Base-by-base conservation (phyloP, 139 green algal genomes). In the Picochlorum sp. region DNA sequence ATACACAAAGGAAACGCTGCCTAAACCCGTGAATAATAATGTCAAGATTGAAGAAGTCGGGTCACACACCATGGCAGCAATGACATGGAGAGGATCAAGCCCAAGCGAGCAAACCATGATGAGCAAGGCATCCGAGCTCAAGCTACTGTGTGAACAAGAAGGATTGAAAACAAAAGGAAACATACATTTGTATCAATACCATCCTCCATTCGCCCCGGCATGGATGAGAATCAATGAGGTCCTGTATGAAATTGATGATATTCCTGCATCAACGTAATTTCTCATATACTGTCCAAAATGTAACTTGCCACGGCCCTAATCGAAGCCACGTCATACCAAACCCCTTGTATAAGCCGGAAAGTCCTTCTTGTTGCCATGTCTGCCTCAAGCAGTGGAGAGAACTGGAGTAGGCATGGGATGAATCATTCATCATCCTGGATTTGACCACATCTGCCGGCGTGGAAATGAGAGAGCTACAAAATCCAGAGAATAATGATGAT, bases 251-350 rank as follows among this genome's bases (percentile, higher is more conserved):
- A 24, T 66, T 23, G 21, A 56, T 57, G 34, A 58, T 21, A 45
- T 20, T 34, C 16, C 26, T 20, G 60, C 60, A 57, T n/a, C 24
- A 23, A 64, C 45, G 63, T 50, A 83, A 55, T 38, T 83, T 49
- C 24, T 86, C 80, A 49, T 78, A 88, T 0, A 15, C 62, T 3
- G 80, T 62, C 81, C 81, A 87, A 57, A 87, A 89, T 13, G 66
- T 68, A 30, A 90, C 63, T 75, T 90, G 83, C 83, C 83, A 90
- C 0, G 83, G 83, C 1, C 71, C 83, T 18, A 90, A 63, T 3
- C 83, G 64, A 2, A 76, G 67, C 83, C 83, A 90, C 1, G 83
- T 90, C 11, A 83, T 83, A 2, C 84, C 34, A 60, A 90, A 90
- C 0, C 83, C 81, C 45, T 84, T 84, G 51, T 86, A 88, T 41